Conservation (phyloP, 805 yeast species). For the Pachysolen tannophilus region DNA sequence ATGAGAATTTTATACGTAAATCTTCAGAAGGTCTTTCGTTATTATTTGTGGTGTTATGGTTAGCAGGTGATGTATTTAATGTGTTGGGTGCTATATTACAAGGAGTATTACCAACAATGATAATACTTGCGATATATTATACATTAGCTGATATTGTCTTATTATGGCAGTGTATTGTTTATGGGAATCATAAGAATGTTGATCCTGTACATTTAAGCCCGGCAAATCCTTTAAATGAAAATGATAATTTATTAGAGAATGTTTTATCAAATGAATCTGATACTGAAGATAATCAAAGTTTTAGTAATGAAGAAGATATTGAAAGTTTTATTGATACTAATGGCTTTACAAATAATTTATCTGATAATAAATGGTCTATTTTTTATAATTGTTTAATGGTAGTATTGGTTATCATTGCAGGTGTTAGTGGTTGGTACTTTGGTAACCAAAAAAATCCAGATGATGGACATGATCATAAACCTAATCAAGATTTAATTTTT, state of each 20-base stretch:
- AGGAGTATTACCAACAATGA: conserved; percentile 91
- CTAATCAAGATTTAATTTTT: conserved; percentile 40
- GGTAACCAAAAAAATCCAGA: conserved; percentile 34
- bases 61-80: conserved; percentile 89
- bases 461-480: conserved; percentile 18
- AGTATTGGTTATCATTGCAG: conserved; percentile 60
- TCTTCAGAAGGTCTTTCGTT: conserved; percentile 87
- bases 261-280: conserved; percentile 38
- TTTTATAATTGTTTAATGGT: conserved; percentile 45
- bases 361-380: conserved; percentile 13
- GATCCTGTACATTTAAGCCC: conserved; percentile 82
- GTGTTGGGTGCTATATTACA: conserved; percentile 87
- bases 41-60: conserved; percentile 82
- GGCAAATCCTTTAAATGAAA: conserved; percentile 75
- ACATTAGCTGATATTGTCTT: conserved; percentile 85
- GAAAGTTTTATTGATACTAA: conserved; percentile 24
- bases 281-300: conserved; percentile 16
- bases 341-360: conserved; percentile 16
- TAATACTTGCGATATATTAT: conserved; percentile 83
- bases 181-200: conserved; percentile 49
- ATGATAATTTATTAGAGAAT: conserved; percentile 48
- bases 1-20: conserved; percentile 80
- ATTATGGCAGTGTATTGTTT: conserved; percentile 74
- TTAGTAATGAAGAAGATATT: conserved; percentile 14
- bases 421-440: conserved; percentile 82